These are phyloP conservation scores for Colletotrichum paranaense DNA, from an alignment of 2,329 filamentous ascomycete genomes.

Conservation along the genomic window DNA sequence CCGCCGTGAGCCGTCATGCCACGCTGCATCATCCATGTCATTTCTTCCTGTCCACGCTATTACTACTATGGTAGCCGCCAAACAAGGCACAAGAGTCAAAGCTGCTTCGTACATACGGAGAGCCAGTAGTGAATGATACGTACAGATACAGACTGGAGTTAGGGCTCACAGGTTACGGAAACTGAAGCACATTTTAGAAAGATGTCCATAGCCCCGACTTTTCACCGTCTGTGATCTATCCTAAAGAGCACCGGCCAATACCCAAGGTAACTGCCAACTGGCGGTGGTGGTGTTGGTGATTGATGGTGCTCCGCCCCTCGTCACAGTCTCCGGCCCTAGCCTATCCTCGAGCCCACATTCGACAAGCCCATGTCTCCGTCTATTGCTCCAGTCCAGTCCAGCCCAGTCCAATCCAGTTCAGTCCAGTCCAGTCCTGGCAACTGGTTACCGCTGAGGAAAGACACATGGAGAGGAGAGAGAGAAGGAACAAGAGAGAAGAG, in stretches of 20 bases:
- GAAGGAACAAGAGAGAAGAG: not conserved
- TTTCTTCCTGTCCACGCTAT: not conserved
- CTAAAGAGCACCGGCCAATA: too few relatives aligned
- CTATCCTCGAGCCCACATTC: not conserved
- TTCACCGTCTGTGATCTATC: not conserved
- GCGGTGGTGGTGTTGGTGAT: not conserved
- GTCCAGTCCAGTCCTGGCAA: not conserved
- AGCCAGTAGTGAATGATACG: too few relatives aligned
- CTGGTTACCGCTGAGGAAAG: not conserved
- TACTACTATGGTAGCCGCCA: not conserved
- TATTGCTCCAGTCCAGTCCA: conserved; percentile 1
- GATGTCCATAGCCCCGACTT: not conserved
- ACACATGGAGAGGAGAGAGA: not conserved
- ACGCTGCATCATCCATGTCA: not conserved
- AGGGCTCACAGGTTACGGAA: not conserved
- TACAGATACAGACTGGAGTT: too few relatives aligned
- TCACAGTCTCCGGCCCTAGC: not conserved
- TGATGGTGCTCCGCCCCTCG: not conserved
- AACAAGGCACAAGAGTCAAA: not conserved
- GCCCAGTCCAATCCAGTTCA: not conserved
- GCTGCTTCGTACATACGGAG: not conserved
- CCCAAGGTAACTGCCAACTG: too few relatives aligned
- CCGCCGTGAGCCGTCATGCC: not conserved
- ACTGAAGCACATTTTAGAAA: not conserved
- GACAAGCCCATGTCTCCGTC: not conserved